Percentiles rank a stretch among this genome's conserved stretches.
phyloP scores from a whole-genome alignment of 2,329 filamentous ascomycete species.

The Aspergillus puulaauensis region DNA sequence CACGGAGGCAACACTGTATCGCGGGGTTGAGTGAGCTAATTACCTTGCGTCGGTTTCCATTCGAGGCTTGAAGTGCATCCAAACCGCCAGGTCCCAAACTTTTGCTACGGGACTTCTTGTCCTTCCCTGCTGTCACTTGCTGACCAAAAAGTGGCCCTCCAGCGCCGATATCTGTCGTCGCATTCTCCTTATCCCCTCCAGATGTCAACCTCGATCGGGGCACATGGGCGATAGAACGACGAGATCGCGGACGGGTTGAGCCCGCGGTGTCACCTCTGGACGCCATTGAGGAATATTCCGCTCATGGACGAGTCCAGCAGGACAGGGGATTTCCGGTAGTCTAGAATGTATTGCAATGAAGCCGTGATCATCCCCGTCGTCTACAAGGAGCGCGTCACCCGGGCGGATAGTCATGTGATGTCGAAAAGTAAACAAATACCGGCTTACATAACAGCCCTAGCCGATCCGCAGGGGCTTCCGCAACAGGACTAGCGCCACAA shows the following conservation, averaged over 20 bases:
- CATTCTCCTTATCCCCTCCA: conserved; percentile 73
- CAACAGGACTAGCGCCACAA: conserved; percentile 30
- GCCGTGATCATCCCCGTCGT: conserved; percentile 4
- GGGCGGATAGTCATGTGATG: conserved; percentile 30
- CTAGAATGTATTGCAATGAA: neutral
- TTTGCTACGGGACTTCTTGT: conserved; percentile 82
- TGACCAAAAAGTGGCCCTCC: conserved; percentile 26
- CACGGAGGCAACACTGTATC: neutral
- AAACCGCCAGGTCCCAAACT: conserved; percentile 91
- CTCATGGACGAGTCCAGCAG: conserved; percentile 15
- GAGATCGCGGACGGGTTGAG: conserved; percentile 44
- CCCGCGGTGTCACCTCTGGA: conserved; percentile 35
- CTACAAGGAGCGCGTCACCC: conserved; percentile 28
- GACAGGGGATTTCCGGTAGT: neutral
- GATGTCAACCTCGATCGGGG: conserved; percentile 48
- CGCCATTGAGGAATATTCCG: conserved; percentile 27
- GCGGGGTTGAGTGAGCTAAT: conserved; percentile 24
- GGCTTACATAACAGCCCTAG: conserved; percentile 40
- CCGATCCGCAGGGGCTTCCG: conserved; percentile 30
- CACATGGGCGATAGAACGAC: conserved; percentile 71
- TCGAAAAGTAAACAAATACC: conserved; percentile 41
- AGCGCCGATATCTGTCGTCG: conserved; percentile 64
- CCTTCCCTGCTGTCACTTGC: conserved; percentile 40
- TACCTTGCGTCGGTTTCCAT: conserved; percentile 79
- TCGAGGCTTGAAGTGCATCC: conserved; percentile 73